Base-by-base conservation (phyloP, 73 alveolate genomes). In the Paramecium sexaurelia region DNA sequence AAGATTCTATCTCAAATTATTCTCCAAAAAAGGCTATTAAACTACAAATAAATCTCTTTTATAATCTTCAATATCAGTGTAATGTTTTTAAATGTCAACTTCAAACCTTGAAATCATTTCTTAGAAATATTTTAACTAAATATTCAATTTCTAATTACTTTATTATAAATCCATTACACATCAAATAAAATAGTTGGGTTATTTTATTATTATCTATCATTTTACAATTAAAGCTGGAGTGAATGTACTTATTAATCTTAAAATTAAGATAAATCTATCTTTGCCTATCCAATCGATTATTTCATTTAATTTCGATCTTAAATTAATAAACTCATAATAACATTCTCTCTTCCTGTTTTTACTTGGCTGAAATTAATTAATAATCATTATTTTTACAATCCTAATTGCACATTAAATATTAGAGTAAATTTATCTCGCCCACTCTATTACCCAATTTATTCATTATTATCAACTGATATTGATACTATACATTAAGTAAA, bases 101-200 rank as follows among this genome's bases (percentile, higher is more conserved):
- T 39, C 55, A 15, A 15, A 8, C 24, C 22, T 15, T 13, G 17
- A 9, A 20, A 45, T 24, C 73, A 78, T 22, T 8, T 78, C 90
- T 78, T 78, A 1, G 17, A 0, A 22, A 43, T 41, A 13, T 6
- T 24, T 78, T 0, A 71, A 10, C 86, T 36, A 33, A 15, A 35
- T 71, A 33, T 15, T 71, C 1, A 71, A 11, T 4, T 3, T 8
- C 1, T 1, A 11, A 26, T 10, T 78, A 41, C 90, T 40, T 78
- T 78, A 78, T 78, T 78, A 45, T 41, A 33, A 22, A 78, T 78
- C 90, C 90, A 78, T 78, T 78, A 27, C 8, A 35, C 90, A 11
- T 78, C 90, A 24, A 78, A n/a, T 22, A 5, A 29, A 17, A 78
- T 24, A 0, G 29, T 39, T 78, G 75, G 17, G 8, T 26, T 33